Conservation (phyloP, 1,139 yeast genomes). For the Lodderomyces elongisporus region DNA sequence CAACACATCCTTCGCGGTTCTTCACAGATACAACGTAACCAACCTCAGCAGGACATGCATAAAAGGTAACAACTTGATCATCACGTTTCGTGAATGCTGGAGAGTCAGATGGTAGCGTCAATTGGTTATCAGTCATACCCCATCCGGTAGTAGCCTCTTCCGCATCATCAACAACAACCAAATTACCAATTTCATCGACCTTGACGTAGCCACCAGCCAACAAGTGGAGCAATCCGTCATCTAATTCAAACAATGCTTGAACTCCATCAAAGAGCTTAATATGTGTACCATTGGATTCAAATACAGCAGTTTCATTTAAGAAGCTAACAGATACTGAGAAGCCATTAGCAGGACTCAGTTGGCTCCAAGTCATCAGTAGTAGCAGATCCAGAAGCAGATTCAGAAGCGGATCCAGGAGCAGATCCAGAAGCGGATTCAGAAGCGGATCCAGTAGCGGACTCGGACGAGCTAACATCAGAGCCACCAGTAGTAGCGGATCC, state of each 20-base stretch:
- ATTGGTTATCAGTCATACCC: constrained; percentile 3
- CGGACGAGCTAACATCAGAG: background rate
- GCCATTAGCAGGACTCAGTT: constrained; percentile 15
- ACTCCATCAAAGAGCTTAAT: constrained; percentile 5
- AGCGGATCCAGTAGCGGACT: too few species aligned
- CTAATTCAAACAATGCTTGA: constrained; percentile 2
- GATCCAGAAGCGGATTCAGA: too few species aligned
- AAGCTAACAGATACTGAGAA: constrained; percentile 17
- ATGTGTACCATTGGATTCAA: constrained; percentile 5
- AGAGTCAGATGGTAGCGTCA: constrained; percentile 1
- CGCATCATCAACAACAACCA: constrained; percentile 1
- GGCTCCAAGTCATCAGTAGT: background rate
- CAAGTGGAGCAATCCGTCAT: constrained; percentile 3
- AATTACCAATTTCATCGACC: constrained; percentile 1
- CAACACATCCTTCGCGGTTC: constrained; percentile 4
- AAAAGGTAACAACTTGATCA: constrained; percentile 3
- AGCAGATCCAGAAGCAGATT: background rate
- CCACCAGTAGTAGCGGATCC: too few species aligned
- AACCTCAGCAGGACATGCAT: constrained; percentile 5
- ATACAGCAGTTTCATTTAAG: constrained; percentile 1
- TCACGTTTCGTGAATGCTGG: constrained; percentile 2
- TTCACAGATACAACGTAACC: constrained; percentile 4
- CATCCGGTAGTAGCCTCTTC: constrained; percentile 4
- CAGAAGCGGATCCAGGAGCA: too few species aligned
- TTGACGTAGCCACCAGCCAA: constrained; percentile 1